Evolutionary conservation across 148 eudicot species (phyloP), one percentile per base, ranked within the genome.

Genomic region (Rhododendron vialii): DNA sequence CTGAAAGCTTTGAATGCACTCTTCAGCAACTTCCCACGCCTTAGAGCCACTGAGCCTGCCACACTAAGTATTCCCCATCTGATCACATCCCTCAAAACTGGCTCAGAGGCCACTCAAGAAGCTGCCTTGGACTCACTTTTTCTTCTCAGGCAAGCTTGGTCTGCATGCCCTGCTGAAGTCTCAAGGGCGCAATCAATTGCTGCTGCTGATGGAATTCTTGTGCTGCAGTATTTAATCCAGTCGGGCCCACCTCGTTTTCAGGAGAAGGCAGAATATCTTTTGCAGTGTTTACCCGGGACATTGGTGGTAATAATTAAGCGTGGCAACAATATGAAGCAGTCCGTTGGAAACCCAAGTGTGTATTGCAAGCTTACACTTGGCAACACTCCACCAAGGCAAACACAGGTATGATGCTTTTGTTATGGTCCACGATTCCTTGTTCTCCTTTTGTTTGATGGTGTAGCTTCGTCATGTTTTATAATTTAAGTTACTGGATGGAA

Each of bases 241-340:
- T 97, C 99, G 8, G 99, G 98, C 10, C 99, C 98, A 30, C 99
- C 99, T 79, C 95, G 99, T 85, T 95, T 97, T 85, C 99, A 97
- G 88, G 99, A 97, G 91, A 97, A 97, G 87, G 92, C 99, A 30
- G 98, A 95, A 84, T 91, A 93, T 92, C 90, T 97, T 45, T 88
- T 97, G 91, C 99, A 95, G 90, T 97, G 99, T 91, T 88, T 97
- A 73, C 99, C 99, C 1, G 99, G 99, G 61, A 97, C 98, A 82
- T 84, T 97, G 53, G 93, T 94, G 18, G 98, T 97, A 33, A 91
- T 92, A 69, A 97, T 97, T 81, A 97, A 94, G 92, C 92, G 98
- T 73, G 99, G 99, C 85, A 97, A 92, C 89, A 97, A 97, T 87
- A 95, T 95, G 95, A 95, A 90, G 91, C 98, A 94, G 88, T 97